These are phyloP conservation scores for Heritiera fomes DNA, from an alignment of 345 rosid genomes.

Conservation along the genomic window DNA sequence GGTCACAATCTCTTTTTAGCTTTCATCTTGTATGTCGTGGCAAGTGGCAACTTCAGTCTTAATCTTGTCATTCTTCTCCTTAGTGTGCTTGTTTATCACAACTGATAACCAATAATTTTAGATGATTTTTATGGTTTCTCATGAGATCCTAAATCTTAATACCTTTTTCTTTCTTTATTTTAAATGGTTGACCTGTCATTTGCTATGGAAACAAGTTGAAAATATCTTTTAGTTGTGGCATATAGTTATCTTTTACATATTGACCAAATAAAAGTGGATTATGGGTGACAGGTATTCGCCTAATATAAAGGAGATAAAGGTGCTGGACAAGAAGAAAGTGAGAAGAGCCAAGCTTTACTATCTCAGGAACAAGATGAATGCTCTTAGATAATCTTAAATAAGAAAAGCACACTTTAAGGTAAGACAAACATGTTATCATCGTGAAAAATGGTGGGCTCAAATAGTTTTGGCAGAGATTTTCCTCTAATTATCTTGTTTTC, in stretches of 20 bases:
- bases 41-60: background rate
- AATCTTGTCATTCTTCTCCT: background rate
- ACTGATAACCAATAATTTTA: background rate
- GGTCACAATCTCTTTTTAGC: background rate
- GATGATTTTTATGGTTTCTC: background rate
- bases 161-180: background rate
- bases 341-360: slow-evolving; percentile 96
- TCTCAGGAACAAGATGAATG: slow-evolving; percentile 90
- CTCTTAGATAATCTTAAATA: slow-evolving; percentile 79
- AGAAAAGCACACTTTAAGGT: slow-evolving; percentile 28
- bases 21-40: background rate
- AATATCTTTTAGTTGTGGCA: background rate
- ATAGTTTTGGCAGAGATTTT: slow-evolving; percentile 5
- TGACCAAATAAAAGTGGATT: slow-evolving; percentile 22
- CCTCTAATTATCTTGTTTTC: background rate
- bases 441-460: background rate
- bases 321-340: slow-evolving; percentile 91
- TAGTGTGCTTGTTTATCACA: background rate
- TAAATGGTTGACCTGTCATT: background rate
- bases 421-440: background rate
- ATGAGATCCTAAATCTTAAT: background rate
- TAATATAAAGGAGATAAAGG: slow-evolving; percentile 89
- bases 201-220: background rate
- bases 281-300: slow-evolving; percentile 72
- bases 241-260: background rate